Percentiles rank a stretch among this genome's conserved stretches.
Evolutionary conservation across 345 rosid genomes (phyloP).

Genomic region (Capsella bursapastoris): DNA sequence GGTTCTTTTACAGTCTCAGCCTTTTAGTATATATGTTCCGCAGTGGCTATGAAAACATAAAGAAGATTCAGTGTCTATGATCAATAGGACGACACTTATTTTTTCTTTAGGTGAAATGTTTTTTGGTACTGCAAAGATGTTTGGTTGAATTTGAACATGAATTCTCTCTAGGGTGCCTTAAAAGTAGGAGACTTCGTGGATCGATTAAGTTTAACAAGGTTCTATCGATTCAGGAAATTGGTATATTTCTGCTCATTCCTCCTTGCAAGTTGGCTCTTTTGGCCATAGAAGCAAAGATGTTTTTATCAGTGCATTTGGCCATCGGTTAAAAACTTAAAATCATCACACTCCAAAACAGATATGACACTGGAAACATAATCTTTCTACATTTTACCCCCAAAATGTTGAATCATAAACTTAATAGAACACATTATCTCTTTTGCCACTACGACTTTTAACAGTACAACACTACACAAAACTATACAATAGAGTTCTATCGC

Average conservation of each 20-base stretch:
- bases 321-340: background rate
- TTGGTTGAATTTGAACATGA: too few species aligned
- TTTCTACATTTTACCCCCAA: background rate
- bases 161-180: too few species aligned
- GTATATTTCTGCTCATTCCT: background rate
- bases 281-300: background rate
- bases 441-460: conserved; percentile 11
- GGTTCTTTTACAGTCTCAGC: background rate
- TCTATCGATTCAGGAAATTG: background rate
- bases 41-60: conserved; percentile 8
- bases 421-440: conserved; percentile 1
- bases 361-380: background rate
- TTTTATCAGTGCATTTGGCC: background rate
- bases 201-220: background rate
- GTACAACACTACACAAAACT: background rate
- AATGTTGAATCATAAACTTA: background rate
- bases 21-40: conserved; percentile 18
- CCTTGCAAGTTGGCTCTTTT: background rate
- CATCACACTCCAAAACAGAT: background rate
- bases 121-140: conserved; percentile 19
- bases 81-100: background rate
- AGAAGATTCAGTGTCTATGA: conserved; percentile 9
- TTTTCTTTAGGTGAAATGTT: background rate
- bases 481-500: background rate
- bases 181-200: background rate